These are phyloP conservation scores for Pseudopithomyces maydicus DNA, from an alignment of 2,329 filamentous ascomycete genomes.

Conservation along the genomic window DNA sequence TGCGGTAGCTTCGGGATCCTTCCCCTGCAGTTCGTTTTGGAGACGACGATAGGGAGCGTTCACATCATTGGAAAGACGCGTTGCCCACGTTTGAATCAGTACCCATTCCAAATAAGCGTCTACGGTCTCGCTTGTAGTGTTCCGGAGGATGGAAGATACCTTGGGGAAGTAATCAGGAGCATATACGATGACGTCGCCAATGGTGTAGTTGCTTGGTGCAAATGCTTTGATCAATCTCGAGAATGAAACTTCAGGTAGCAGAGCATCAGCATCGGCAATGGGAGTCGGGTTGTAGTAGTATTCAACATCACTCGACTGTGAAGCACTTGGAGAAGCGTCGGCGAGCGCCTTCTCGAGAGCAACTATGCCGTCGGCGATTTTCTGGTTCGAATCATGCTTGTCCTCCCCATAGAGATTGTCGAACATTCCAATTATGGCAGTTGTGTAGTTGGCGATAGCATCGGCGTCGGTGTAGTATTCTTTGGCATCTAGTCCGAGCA, in stretches of 20 bases:
- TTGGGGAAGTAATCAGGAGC: constrained; percentile 64
- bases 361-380: constrained; percentile 13
- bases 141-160: constrained; percentile 58
- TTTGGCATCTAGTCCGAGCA: constrained; percentile 42
- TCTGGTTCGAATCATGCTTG: constrained; percentile 7
- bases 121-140: constrained; percentile 59
- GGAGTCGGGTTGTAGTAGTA: constrained; percentile 68
- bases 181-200: constrained; percentile 60
- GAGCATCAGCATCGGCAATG: constrained; percentile 57
- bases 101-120: constrained; percentile 68
- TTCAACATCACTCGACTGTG: constrained; percentile 63
- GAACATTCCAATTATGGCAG: constrained; percentile 20
- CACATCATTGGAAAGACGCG: constrained; percentile 61
- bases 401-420: constrained; percentile 4
- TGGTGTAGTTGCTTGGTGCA: constrained; percentile 55
- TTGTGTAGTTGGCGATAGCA: constrained; percentile 31
- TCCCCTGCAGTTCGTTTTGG: constrained; percentile 62
- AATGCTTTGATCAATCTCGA: constrained; percentile 57
- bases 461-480: constrained; percentile 26
- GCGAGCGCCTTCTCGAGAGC: constrained; percentile 65
- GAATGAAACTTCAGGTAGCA: constrained; percentile 62
- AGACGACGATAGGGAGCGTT: constrained; percentile 63
- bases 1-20: constrained; percentile 63
- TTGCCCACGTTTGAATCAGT: constrained; percentile 57
- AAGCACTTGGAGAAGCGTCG: constrained; percentile 58